phyloP scores from a whole-genome alignment of 352 stramenopile genomes.

The Phytophthora melonis region DNA sequence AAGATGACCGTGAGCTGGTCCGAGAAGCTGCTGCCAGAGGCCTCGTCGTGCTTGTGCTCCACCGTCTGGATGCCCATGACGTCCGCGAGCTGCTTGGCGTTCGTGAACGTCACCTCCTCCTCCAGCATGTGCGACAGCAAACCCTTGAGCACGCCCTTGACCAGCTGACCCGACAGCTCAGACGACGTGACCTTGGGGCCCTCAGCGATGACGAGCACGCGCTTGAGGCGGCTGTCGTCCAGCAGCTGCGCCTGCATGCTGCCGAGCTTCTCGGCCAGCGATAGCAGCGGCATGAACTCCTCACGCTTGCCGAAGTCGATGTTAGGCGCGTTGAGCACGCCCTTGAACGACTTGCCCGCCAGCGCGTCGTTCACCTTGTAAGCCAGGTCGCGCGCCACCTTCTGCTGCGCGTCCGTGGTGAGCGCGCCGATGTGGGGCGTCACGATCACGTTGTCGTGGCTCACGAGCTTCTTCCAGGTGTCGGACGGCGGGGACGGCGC shows the following conservation, averaged over 20 bases:
- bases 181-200: constrained; percentile 84
- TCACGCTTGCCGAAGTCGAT: constrained; percentile 88
- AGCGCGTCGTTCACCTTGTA: constrained; percentile 94
- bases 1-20: constrained; percentile 94
- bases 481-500: constrained; percentile 54
- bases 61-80: constrained; percentile 91
- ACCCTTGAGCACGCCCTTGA: constrained; percentile 92
- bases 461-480: constrained; percentile 81
- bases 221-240: constrained; percentile 70
- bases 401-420: constrained; percentile 95
- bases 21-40: constrained; percentile 76
- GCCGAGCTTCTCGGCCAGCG: constrained; percentile 92
- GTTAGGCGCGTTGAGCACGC: constrained; percentile 96
- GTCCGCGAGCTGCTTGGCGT: constrained; percentile 87
- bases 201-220: constrained; percentile 81
- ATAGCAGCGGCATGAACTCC: constrained; percentile 88
- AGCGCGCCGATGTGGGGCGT: constrained; percentile 96
- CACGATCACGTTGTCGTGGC: constrained; percentile 92
- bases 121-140: constrained; percentile 92
- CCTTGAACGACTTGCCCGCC: constrained; percentile 92
- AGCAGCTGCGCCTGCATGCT: constrained; percentile 89
- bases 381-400: constrained; percentile 91
- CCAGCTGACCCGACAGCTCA: constrained; percentile 84
- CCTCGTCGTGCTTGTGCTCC: constrained; percentile 91
- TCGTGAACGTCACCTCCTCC: constrained; percentile 92